Percentiles rank a stretch among this genome's conserved stretches.
Evolutionary conservation across 2,329 filamentous ascomycete species (phyloP).

Genomic region (Exophiala sp.): DNA sequence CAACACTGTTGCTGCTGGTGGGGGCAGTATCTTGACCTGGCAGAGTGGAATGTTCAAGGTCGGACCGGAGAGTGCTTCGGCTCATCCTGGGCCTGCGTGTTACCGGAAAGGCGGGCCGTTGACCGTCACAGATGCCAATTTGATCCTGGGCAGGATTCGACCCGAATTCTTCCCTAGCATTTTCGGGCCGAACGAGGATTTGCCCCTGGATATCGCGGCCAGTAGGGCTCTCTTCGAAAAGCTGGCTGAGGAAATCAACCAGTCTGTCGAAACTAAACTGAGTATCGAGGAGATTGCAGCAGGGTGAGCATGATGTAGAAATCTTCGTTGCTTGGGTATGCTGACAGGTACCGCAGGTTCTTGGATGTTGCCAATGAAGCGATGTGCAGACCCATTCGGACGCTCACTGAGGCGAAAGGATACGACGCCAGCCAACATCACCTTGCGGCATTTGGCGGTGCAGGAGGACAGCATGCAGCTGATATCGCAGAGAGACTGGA

Average conservation of each 20-base stretch:
- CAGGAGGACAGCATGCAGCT: conserved; percentile 38
- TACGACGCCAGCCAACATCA: conserved; percentile 29
- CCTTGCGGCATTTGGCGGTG: conserved; percentile 32
- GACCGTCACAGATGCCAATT: conserved; percentile 88
- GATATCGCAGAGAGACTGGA: conserved; percentile 39
- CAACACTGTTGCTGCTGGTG: conserved; percentile 59
- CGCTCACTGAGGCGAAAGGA: conserved; percentile 28
- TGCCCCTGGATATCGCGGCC: conserved; percentile 49
- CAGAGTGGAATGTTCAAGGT: conserved; percentile 81
- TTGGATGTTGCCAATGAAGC: conserved; percentile 40
- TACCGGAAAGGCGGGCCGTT: conserved; percentile 84
- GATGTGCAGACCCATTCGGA: conserved; percentile 34
- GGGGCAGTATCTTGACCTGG: conserved; percentile 60
- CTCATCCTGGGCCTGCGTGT: conserved; percentile 82
- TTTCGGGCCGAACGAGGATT: conserved; percentile 76
- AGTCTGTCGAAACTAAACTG: conserved; percentile 28
- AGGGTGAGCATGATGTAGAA: neutral
- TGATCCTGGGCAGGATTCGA: conserved; percentile 65
- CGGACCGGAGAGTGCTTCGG: conserved; percentile 80
- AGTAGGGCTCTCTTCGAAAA: conserved; percentile 38
- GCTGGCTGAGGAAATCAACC: conserved; percentile 41
- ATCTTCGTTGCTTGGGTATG: neutral
- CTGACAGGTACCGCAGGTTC: conserved; percentile 32
- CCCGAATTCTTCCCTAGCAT: conserved; percentile 86
- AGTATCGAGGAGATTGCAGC: conserved; percentile 35